Evolutionary conservation across 1,284 basidiomycete species (phyloP).

Genomic region (Cutaneotrichosporon sp.): DNA sequence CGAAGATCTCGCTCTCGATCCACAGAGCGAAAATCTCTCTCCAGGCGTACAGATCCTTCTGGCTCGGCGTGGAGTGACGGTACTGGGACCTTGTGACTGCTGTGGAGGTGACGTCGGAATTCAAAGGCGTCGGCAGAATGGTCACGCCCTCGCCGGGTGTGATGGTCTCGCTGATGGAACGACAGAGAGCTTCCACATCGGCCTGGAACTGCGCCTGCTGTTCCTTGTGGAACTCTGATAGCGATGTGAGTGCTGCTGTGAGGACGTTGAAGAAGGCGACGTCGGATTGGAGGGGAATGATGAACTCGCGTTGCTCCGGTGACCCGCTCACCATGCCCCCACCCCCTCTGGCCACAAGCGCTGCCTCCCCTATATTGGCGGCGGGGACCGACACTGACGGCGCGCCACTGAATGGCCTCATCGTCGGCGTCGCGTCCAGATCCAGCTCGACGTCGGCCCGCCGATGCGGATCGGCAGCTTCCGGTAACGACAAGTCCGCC

Average conservation of each 20-base stretch:
- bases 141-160: constrained; percentile 50
- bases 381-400: not conserved
- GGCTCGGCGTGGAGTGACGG: constrained; percentile 38
- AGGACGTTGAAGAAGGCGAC: constrained; percentile 76
- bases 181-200: constrained; percentile 60
- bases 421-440: constrained; percentile 9
- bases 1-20: constrained; percentile 82
- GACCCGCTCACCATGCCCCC: not conserved
- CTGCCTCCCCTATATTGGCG: too few species aligned
- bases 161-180: constrained; percentile 58
- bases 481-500: constrained; percentile 33
- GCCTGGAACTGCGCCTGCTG: constrained; percentile 63
- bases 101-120: constrained; percentile 5
- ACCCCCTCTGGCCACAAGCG: too few species aligned
- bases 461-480: constrained; percentile 14
- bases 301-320: constrained; percentile 53
- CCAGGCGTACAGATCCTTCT: constrained; percentile 80
- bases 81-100: not conserved
- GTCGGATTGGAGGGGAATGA: constrained; percentile 78
- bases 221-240: constrained; percentile 61
- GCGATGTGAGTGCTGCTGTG: constrained; percentile 63
- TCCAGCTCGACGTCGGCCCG: constrained; percentile 1
- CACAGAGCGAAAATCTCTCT: constrained; percentile 85
- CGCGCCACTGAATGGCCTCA: not conserved
- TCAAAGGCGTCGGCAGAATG: constrained; percentile 27